Evolutionary conservation across 257 asterid genomes (phyloP), one percentile per base, ranked within the genome.

Genomic region (Lycium ferocissimum): DNA sequence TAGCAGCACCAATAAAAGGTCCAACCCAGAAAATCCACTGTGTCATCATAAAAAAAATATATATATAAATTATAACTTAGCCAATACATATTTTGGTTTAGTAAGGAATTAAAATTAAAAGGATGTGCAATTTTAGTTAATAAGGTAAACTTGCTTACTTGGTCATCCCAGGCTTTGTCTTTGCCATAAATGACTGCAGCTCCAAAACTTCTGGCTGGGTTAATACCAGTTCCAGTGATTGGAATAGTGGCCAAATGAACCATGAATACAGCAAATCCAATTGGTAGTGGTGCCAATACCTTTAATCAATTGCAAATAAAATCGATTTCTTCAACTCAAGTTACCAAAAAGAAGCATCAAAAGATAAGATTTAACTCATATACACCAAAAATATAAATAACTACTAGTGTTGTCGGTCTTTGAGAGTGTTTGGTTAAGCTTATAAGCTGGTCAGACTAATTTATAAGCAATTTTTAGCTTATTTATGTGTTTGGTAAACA

Each of bases 1-100:
- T 91, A n/a, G 94, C 95, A 5, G 97, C 98, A n/a, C 98, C 98
- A 11, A 94, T 89, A 71, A 93, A 86, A 3, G 98, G 98, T 37
- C 98, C 98, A 49, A 90, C 97, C 98, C 98, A 94, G 89, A 94
- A 94, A 26, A 93, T 89, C 97, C 98, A 94, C 97, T 93, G 90
- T 43, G 9, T 59, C 35, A 75, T 3, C 15, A 18, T 15, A 56
- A 40, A 37, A 22, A 26, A n/a, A n/a, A n/a, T n/a, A 12, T 1
- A 43, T 2, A 0, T 35, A 72, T 62, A 9, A 4, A 1, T 15
- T 9, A 81, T 35, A 20, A 13, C 1, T 1, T 22, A 3, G 9
- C 8, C 6, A 37, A 49, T 6, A 0, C 35, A 47, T 0, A 6
- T 59, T 0, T 59, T 18, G 1, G 65, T 1, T 59, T 18, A 59